phyloP scores from a whole-genome alignment of 73 alveolate species.

The Tetrahymena borealis region DNA sequence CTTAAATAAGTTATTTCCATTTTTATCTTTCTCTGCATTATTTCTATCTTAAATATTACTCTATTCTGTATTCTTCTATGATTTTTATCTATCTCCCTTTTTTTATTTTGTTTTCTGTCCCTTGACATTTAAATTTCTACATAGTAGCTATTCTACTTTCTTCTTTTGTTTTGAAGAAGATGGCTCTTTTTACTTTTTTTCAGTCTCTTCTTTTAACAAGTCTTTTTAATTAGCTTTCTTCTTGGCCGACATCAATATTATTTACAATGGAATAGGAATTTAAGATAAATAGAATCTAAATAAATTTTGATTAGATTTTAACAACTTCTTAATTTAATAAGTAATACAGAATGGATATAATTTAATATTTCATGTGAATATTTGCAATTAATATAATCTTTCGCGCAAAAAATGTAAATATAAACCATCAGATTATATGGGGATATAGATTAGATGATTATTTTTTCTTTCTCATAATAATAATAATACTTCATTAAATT shows the following conservation, averaged over 20 bases:
- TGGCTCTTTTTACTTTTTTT: not conserved
- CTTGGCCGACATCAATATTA: not conserved
- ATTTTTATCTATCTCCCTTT: not conserved
- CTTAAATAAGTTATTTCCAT: not conserved
- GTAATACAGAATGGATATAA: too few species aligned
- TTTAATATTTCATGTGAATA: too few species aligned
- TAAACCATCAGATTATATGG: too few species aligned
- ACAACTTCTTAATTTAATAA: too few species aligned
- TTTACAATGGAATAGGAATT: too few species aligned
- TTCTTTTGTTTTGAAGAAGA: not conserved
- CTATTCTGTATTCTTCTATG: not conserved
- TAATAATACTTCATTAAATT: too few species aligned
- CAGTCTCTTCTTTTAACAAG: not conserved
- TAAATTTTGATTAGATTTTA: too few species aligned
- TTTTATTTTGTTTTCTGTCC: not conserved
- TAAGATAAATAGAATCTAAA: too few species aligned
- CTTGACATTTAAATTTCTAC: not conserved
- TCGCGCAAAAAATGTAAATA: too few species aligned
- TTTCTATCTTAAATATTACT: not conserved
- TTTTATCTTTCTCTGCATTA: not conserved
- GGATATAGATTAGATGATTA: too few species aligned
- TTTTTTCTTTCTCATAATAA: too few species aligned
- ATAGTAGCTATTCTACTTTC: not conserved
- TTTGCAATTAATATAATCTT: too few species aligned
- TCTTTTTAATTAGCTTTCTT: not conserved